These are phyloP conservation scores for Zygoascus meyerae DNA, from an alignment of 1,139 yeast species.

Conservation along the genomic window DNA sequence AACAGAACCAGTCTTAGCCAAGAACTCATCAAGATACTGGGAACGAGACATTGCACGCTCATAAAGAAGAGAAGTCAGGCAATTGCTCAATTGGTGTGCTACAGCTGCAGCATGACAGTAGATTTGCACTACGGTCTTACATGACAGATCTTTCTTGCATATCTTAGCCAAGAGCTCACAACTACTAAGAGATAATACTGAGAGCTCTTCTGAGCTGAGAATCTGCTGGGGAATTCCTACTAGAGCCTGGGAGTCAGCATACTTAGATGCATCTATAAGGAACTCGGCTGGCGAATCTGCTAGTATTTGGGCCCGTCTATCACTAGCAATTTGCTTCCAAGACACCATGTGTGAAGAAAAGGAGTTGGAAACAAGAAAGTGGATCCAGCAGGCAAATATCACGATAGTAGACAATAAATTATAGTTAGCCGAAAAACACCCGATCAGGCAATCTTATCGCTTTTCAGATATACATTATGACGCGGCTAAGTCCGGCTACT, in stretches of 20 bases:
- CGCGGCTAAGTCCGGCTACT: too few species aligned
- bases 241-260: neutral
- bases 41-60: conserved; percentile 39
- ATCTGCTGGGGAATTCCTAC: neutral
- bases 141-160: neutral
- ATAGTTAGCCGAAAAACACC: too few species aligned
- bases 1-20: conserved; percentile 25
- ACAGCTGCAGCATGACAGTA: conserved; percentile 46
- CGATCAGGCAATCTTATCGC: too few species aligned
- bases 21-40: conserved; percentile 39
- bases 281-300: too few species aligned
- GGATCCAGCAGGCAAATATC: too few species aligned
- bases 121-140: conserved; percentile 2
- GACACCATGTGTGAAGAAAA: too few species aligned
- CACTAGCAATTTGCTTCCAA: too few species aligned
- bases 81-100: conserved; percentile 31
- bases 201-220: neutral
- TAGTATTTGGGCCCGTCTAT: too few species aligned
- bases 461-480: too few species aligned
- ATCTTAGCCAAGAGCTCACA: neutral
- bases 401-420: too few species aligned
- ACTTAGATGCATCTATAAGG: neutral
- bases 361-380: too few species aligned
- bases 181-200: neutral
- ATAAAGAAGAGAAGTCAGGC: conserved; percentile 29